Conservation (phyloP, 768 basidiomycete species). For the button mushroom (Agaricus bisporus) region DNA sequence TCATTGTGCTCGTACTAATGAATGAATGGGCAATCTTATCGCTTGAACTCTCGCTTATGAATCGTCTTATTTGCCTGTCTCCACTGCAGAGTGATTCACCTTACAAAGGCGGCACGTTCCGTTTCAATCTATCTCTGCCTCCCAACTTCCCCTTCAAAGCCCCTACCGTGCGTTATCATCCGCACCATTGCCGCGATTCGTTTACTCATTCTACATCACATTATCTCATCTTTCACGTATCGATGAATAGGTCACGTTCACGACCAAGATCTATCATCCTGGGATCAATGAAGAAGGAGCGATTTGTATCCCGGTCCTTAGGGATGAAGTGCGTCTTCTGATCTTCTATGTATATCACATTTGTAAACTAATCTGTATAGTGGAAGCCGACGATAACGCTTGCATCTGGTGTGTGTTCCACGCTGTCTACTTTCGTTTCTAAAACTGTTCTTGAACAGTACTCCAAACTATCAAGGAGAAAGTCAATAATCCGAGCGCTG, state of each 20-base stretch:
- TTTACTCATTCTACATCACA: slow-evolving; percentile 1
- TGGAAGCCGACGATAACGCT: slow-evolving; percentile 83
- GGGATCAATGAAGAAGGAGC: slow-evolving; percentile 86
- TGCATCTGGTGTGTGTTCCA: slow-evolving; percentile 46
- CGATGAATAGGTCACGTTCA: slow-evolving; percentile 63
- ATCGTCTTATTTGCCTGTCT: background rate
- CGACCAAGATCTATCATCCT: slow-evolving; percentile 85
- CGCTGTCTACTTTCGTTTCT: slow-evolving; percentile 1
- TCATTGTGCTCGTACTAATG: background rate
- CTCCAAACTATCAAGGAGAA: slow-evolving; percentile 76
- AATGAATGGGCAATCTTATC: slow-evolving; percentile 1
- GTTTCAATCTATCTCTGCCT: slow-evolving; percentile 69
- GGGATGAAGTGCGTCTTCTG: slow-evolving; percentile 61
- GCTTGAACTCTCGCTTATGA: background rate
- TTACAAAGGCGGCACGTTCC: slow-evolving; percentile 78
- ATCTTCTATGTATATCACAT: slow-evolving; percentile 8
- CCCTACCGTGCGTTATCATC: slow-evolving; percentile 48
- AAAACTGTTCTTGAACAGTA: slow-evolving; percentile 34
- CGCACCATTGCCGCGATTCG: background rate
- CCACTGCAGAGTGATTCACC: slow-evolving; percentile 61
- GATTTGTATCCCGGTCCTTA: slow-evolving; percentile 78
- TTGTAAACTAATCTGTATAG: slow-evolving; percentile 28
- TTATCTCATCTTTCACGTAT: slow-evolving; percentile 10
- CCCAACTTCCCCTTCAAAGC: slow-evolving; percentile 85
- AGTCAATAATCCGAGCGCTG: slow-evolving; percentile 80